A percentile compares a stretch with the other conserved stretches of the same genome.
These are phyloP conservation scores for Fusarium guadeloupense DNA, from an alignment of 2,329 filamentous ascomycete genomes.

Conservation along the genomic window DNA sequence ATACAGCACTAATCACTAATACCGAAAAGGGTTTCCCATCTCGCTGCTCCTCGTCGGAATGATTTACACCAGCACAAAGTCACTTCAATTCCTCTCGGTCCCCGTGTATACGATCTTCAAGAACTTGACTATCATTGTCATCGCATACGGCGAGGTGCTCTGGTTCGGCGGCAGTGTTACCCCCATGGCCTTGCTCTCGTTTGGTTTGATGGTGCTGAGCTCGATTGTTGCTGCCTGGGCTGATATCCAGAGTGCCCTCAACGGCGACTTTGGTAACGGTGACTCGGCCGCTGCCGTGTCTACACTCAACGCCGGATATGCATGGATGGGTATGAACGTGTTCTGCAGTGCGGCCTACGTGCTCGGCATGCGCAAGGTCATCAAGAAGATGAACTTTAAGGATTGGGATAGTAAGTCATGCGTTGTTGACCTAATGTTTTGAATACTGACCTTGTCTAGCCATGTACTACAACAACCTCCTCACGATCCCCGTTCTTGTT, in stretches of 20 bases:
- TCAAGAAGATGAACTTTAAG: constrained; percentile 99
- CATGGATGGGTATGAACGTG: constrained; percentile 98
- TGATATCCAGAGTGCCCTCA: constrained; percentile 87
- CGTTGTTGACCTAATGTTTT: constrained; percentile 2
- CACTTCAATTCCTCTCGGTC: constrained; percentile 94
- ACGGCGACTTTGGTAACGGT: constrained; percentile 63
- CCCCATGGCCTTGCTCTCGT: constrained; percentile 87
- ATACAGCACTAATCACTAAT: constrained; percentile 27
- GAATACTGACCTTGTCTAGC: constrained; percentile 64
- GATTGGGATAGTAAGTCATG: constrained; percentile 92
- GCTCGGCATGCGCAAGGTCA: constrained; percentile 94
- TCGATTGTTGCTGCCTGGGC: constrained; percentile 97
- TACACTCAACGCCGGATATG: constrained; percentile 91
- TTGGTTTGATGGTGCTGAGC: constrained; percentile 95
- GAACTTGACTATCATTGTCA: constrained; percentile 98
- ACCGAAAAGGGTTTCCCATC: constrained; percentile 85
- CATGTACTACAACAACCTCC: constrained; percentile 99
- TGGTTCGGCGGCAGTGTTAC: constrained; percentile 97
- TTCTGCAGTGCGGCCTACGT: constrained; percentile 92
- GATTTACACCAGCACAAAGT: constrained; percentile 98
- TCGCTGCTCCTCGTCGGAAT: constrained; percentile 96
- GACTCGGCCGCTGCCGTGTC: constrained; percentile 81
- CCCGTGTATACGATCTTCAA: constrained; percentile 99
- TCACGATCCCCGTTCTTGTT: constrained; percentile 92
- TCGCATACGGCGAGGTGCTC: constrained; percentile 96